phyloP scores from a whole-genome alignment of 2,329 filamentous ascomycete species.

The Microdochium trichocladiopsis region DNA sequence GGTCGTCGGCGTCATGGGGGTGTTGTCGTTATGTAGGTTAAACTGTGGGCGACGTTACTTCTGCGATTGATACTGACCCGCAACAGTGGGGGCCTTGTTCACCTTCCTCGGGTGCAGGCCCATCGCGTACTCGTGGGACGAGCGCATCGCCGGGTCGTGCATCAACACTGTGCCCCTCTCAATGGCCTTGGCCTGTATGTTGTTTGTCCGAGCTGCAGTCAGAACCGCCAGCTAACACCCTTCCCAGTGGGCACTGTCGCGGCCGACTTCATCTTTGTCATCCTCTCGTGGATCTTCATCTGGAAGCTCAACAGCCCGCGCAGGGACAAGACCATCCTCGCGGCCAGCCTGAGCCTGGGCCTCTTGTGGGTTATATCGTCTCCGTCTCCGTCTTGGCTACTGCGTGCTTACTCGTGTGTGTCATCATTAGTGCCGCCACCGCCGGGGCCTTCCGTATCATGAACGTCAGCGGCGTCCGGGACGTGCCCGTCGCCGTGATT shows the following conservation, averaged over 20 bases:
- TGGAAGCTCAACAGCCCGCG: slow-evolving; percentile 4
- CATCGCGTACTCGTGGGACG: slow-evolving; percentile 4
- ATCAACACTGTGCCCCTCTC: neutral
- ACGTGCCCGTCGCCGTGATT: slow-evolving; percentile 11
- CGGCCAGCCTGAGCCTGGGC: slow-evolving; percentile 4
- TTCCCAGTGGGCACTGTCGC: slow-evolving; percentile 2
- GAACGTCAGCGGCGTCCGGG: neutral
- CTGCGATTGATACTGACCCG: no score
- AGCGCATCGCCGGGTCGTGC: slow-evolving; percentile 1
- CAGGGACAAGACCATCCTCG: slow-evolving; percentile 4
- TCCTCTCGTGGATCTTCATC: slow-evolving; percentile 7
- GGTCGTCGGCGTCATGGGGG: slow-evolving; percentile 11
- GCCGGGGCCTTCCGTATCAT: neutral
- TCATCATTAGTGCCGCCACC: neutral
- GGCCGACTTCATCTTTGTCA: slow-evolving; percentile 6
- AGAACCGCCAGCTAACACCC: neutral
- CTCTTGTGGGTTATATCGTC: neutral
- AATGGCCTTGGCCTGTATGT: neutral
- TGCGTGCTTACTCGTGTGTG: neutral
- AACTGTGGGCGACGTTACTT: no score
- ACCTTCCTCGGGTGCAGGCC: slow-evolving; percentile 2
- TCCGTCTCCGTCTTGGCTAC: neutral
- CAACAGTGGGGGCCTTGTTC: neutral
- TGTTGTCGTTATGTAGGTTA: neutral
- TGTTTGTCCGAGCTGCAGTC: neutral